These are phyloP conservation scores for Hibiscus syriacus DNA, from an alignment of 345 rosid genomes.

Conservation along the genomic window DNA sequence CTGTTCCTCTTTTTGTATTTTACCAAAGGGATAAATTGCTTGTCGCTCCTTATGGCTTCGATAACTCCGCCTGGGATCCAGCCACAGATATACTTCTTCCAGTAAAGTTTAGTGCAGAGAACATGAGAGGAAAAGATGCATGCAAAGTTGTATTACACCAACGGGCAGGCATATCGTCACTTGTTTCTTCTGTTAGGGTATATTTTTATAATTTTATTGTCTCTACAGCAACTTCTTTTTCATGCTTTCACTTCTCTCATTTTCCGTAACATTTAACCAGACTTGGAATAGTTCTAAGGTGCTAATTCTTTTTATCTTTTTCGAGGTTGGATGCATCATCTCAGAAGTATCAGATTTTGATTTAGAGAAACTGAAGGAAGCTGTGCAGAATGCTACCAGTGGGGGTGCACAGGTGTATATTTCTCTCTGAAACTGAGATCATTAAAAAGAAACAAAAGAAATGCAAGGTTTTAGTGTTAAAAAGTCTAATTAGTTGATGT, in stretches of 20 bases:
- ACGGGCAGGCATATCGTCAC: conserved; percentile 32
- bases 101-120: conserved; percentile 41
- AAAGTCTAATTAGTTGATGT: background rate
- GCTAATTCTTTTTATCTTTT: conserved; percentile 6
- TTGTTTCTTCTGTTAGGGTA: conserved; percentile 39
- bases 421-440: background rate
- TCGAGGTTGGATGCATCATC: conserved; percentile 57
- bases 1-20: background rate
- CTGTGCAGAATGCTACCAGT: conserved; percentile 21
- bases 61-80: conserved; percentile 61
- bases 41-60: conserved; percentile 52
- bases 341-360: conserved; percentile 42
- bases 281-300: background rate
- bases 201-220: conserved; percentile 10
- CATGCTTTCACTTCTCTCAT: background rate
- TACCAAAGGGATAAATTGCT: conserved; percentile 56
- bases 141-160: conserved; percentile 53
- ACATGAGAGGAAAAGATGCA: conserved; percentile 46
- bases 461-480: background rate
- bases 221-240: background rate
- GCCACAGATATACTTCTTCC: conserved; percentile 49
- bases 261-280: background rate
- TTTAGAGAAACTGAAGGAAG: conserved; percentile 38
- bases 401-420: conserved; percentile 43
- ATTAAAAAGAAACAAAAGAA: background rate